Percentiles rank a stretch among this genome's conserved stretches.
Conservation (phyloP, 2,329 filamentous ascomycete genomes). For the Sarocladiaceae sp. region DNA sequence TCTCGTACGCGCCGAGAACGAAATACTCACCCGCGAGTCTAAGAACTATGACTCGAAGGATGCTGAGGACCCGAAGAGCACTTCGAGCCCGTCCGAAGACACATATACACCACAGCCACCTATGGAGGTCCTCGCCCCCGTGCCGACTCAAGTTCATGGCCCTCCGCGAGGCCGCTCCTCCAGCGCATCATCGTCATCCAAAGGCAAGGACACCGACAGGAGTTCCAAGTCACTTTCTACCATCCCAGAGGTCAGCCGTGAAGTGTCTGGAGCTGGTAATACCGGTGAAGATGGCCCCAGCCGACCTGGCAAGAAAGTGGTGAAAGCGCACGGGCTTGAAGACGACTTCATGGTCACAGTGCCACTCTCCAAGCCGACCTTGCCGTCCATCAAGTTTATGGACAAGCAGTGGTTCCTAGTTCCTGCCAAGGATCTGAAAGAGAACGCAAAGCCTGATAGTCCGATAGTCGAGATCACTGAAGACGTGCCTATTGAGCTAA, state of each 20-base stretch:
- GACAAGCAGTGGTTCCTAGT: slow-evolving; percentile 6
- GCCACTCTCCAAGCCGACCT: not conserved
- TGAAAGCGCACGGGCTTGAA: not conserved
- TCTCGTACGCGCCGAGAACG: slow-evolving; percentile 25
- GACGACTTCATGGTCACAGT: not conserved
- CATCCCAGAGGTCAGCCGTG: slow-evolving; percentile 4
- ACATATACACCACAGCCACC: not conserved
- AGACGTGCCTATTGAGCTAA: not conserved
- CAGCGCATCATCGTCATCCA: not conserved
- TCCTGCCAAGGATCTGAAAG: not conserved
- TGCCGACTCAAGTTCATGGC: not conserved
- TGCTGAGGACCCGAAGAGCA: too few relatives aligned
- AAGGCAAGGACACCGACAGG: slow-evolving; percentile 1
- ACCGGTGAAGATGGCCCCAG: not conserved
- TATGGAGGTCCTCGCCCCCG: not conserved
- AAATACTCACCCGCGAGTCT: slow-evolving; percentile 26
- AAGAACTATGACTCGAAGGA: not conserved
- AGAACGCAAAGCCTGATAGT: not conserved
- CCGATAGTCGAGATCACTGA: not conserved
- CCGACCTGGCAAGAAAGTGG: not conserved
- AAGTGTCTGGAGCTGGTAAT: not conserved
- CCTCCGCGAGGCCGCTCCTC: not conserved
- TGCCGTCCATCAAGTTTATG: not conserved
- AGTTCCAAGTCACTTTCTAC: not conserved
- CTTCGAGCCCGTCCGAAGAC: not conserved